These are phyloP conservation scores for Forsythia suspensa DNA, from an alignment of 257 asterid species.

Conservation along the genomic window DNA sequence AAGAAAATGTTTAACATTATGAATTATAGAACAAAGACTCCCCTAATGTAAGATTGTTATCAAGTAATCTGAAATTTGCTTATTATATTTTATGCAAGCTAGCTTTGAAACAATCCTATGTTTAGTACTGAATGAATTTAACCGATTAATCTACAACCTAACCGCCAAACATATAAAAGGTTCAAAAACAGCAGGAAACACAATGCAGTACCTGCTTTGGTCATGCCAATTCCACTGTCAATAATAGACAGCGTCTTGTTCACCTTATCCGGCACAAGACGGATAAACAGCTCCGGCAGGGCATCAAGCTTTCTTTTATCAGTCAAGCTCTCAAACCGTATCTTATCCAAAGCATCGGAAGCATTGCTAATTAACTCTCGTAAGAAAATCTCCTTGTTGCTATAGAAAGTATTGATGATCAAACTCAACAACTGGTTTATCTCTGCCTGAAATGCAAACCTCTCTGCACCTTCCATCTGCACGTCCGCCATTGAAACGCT, in stretches of 20 bases:
- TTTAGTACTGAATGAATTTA: no score
- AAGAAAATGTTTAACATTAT: no score
- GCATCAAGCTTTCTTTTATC: conserved; percentile 48
- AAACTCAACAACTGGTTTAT: conserved; percentile 42
- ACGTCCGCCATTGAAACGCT: conserved; percentile 32
- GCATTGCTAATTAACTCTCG: conserved; percentile 45
- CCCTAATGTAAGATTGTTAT: no score
- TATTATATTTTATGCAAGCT: no score
- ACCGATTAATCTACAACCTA: no score
- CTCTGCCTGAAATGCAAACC: conserved; percentile 45
- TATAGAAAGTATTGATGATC: conserved; percentile 46
- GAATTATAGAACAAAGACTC: no score
- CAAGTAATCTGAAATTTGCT: no score
- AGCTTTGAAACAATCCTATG: no score
- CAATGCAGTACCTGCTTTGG: conserved; percentile 39
- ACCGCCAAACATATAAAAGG: no score
- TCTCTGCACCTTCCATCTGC: conserved; percentile 39
- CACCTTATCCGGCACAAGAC: conserved; percentile 45
- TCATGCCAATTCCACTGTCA: conserved; percentile 51
- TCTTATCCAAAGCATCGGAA: conserved; percentile 50
- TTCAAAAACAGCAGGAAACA: no score
- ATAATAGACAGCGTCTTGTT: conserved; percentile 49
- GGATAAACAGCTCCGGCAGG: conserved; percentile 47
- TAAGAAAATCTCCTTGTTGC: conserved; percentile 53
- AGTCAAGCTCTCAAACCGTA: conserved; percentile 45